Evolutionary conservation across 768 basidiomycete species (phyloP), one percentile per base, ranked within the genome.

Genomic region (Calocybe gangraenosa): DNA sequence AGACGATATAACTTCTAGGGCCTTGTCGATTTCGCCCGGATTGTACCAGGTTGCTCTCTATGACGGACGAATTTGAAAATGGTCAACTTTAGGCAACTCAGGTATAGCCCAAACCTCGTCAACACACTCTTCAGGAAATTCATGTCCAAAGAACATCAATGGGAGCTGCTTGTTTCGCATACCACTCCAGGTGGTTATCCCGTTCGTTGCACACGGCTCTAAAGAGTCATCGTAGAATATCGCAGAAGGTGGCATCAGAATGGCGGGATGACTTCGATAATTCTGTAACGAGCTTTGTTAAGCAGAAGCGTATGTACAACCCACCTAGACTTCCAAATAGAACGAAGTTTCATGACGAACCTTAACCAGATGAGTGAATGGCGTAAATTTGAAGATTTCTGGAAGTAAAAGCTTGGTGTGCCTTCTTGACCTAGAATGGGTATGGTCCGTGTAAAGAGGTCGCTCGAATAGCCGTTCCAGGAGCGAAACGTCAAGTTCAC

Each of bases 241-340:
- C 3, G 74, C 69, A 5, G 74, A 75, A 9, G 75, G 73, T 10
- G 74, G 73, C 75, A 76, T 78, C 37, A 78, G 59, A 45, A 78
- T 78, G 6, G 65, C 74, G 17, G 74, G 74, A 54, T 76, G 73
- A 47, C 73, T 75, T 22, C 72, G 69, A 52, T 74, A 75, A 49
- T 74, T 75, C 72, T 73, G 43, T 9, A 35, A 41, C 5, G 28
- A 3, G 11, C 17, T 7, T 33, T 19, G 31, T 36, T 28, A 11
- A 28, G 25, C 25, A 11, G 7, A 41, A 37, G 11, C 1, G 2
- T n/a, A n/a, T n/a, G n/a, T n/a, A n/a, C n/a, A n/a, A 37, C 20
- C 22, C 22, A 13, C 11, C 37, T 8, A 13, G 3, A 14, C n/a
- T 21, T 9, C 3, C n/a, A 7, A 19, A 19, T 7, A 8, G 33